Conservation (phyloP, 805 yeast species). For the Yamadazyma sp. region DNA sequence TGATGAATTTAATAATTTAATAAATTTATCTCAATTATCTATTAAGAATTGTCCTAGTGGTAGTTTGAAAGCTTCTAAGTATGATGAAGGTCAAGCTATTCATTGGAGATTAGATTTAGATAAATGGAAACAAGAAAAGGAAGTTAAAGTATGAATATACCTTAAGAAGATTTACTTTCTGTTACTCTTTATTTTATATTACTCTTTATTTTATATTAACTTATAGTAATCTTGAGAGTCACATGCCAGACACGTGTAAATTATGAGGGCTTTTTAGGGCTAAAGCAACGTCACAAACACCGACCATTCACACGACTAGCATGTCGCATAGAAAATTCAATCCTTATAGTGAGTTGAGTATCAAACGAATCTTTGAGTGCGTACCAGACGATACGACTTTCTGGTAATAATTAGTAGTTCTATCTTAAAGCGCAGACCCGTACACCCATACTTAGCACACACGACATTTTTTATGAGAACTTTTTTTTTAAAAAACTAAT, state of each 20-base stretch:
- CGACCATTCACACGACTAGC: no score
- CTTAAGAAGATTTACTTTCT: no score
- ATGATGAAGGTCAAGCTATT: slow-evolving; percentile 46
- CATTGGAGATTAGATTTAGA: slow-evolving; percentile 71
- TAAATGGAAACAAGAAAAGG: slow-evolving; percentile 58
- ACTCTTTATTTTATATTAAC: no score
- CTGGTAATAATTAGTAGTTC: no score
- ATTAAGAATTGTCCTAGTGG: slow-evolving; percentile 69
- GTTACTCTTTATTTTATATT: neutral
- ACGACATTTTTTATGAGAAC: no score
- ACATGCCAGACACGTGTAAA: neutral
- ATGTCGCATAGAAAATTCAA: no score
- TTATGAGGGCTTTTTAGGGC: slow-evolving; percentile 1
- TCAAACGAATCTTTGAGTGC: no score
- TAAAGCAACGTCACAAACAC: neutral
- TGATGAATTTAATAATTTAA: slow-evolving; percentile 35
- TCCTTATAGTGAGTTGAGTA: no score
- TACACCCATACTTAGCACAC: slow-evolving; percentile 9
- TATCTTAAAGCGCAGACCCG: no score
- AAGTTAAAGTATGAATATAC: slow-evolving; percentile 17
- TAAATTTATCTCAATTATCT: slow-evolving; percentile 52
- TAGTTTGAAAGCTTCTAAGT: slow-evolving; percentile 50
- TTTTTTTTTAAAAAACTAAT: slow-evolving; percentile 5
- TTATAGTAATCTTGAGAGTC: no score
- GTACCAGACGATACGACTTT: no score